Evolutionary conservation across 2,329 filamentous ascomycete species (phyloP).

Genomic region (Pseudogymnoascus destructans): DNA sequence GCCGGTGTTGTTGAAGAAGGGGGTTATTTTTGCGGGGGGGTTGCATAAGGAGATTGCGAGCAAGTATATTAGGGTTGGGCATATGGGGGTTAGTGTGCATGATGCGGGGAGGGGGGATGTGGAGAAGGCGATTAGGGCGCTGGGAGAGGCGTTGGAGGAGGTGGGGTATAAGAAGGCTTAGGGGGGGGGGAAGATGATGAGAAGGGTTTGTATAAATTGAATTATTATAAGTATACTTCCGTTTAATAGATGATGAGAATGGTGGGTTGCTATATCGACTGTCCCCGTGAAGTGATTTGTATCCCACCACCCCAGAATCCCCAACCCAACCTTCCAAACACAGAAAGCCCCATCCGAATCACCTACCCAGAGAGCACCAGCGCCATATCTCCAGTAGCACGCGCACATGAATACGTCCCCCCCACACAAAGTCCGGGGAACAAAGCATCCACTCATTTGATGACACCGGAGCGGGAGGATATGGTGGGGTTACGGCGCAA

Average conservation of each 20-base stretch:
- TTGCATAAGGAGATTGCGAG: conserved; percentile 90
- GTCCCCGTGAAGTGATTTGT: not conserved
- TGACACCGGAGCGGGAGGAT: too few relatives aligned
- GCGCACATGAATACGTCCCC: too few relatives aligned
- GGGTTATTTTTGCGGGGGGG: conserved; percentile 87
- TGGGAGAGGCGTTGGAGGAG: conserved; percentile 4
- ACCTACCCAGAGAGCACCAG: not conserved
- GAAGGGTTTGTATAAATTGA: not conserved
- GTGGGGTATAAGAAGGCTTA: conserved; percentile 1
- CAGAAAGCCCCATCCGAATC: not conserved
- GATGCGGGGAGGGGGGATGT: conserved; percentile 5
- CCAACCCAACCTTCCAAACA: not conserved
- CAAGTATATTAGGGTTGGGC: conserved; percentile 90
- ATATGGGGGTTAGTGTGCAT: conserved; percentile 83
- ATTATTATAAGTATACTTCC: not conserved
- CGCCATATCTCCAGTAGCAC: too few relatives aligned
- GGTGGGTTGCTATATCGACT: not conserved
- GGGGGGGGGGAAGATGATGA: not conserved
- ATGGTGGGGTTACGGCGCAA: too few relatives aligned
- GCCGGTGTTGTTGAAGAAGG: conserved; percentile 71
- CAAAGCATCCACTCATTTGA: too few relatives aligned
- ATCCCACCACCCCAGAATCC: not conserved
- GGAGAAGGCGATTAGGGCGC: not conserved
- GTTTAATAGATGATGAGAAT: not conserved
- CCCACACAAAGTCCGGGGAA: too few relatives aligned